Evolutionary conservation across 805 yeast genomes (phyloP).

Genomic region (Dipodascus geniculatus): DNA sequence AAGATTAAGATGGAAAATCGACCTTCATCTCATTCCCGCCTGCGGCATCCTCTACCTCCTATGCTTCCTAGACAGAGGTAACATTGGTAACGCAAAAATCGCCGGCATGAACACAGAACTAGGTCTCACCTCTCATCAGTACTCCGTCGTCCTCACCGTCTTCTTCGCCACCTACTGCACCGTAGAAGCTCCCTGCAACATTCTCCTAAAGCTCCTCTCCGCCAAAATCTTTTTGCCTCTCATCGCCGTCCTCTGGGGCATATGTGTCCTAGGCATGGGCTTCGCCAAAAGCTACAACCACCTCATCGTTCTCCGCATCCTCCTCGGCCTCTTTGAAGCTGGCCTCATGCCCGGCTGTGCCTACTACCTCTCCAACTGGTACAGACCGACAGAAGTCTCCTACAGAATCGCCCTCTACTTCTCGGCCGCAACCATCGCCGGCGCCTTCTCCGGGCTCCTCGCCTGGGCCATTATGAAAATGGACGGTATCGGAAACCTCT

Average conservation of each 20-base stretch:
- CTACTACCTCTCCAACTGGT: slow-evolving; percentile 27
- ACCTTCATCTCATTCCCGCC: slow-evolving; percentile 34
- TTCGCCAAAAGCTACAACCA: slow-evolving; percentile 17
- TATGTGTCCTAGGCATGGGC: slow-evolving; percentile 23
- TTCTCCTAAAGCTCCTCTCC: slow-evolving; percentile 30
- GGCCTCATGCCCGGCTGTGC: slow-evolving; percentile 29
- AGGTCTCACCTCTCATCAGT: slow-evolving; percentile 20
- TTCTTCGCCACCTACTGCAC: slow-evolving; percentile 24
- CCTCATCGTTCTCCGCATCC: slow-evolving; percentile 22
- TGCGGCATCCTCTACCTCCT: slow-evolving; percentile 36
- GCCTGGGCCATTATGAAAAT: slow-evolving; percentile 33
- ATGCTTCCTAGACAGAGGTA: slow-evolving; percentile 40
- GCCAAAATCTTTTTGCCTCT: slow-evolving; percentile 36
- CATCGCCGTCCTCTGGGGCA: slow-evolving; percentile 20
- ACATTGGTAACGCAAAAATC: slow-evolving; percentile 40
- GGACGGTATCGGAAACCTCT: slow-evolving; percentile 31
- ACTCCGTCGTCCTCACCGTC: slow-evolving; percentile 31
- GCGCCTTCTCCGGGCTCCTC: slow-evolving; percentile 40
- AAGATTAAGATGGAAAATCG: slow-evolving; percentile 27
- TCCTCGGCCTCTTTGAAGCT: slow-evolving; percentile 28
- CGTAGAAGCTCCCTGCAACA: slow-evolving; percentile 18
- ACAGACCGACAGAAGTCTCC: slow-evolving; percentile 25
- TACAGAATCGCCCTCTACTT: slow-evolving; percentile 34
- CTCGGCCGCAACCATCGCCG: slow-evolving; percentile 31
- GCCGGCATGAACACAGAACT: slow-evolving; percentile 37